Base-by-base conservation (phyloP, 2,329 filamentous ascomycete genomes). In the Chaetomium sp. region DNA sequence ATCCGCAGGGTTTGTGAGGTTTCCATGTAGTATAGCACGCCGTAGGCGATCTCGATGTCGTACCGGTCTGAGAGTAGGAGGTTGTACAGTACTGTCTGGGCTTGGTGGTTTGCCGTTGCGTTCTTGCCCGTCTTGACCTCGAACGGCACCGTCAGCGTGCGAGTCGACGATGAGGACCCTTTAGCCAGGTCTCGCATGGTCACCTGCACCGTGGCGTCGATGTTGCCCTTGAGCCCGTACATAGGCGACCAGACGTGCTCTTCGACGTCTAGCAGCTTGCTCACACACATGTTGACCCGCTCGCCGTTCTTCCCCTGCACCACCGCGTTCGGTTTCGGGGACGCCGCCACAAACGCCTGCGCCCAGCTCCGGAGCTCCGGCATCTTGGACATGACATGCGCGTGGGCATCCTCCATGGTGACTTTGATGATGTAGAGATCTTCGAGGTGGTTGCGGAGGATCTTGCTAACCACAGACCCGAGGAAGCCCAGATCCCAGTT, bases 191-290 rank as follows among this genome's bases (percentile, higher is more conserved):
- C 88, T 54, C 82, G 76, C 76, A 96, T 88, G 0, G 81, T 83
- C 12, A 94, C 87, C 72, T 99, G 89, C 1, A 99, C 88, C 0
- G 94, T 97, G 34, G 94, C 94, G 72, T 99, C 94, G 57, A 99
- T 94, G 64, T 97, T 99, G 35, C 94, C 94, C 70, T 99, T 99
- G 12, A 99, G 77, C 0, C 94, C 94, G 68, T 95, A 99, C 83
- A 91, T 92, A 0, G 94, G 94, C 6, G 92, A 97, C 94, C 94
- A 99, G 34, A 99, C 85, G 67, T 97, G 94, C 70, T 99, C 94
- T 69, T 99, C 94, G 8, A 99, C 89, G 67, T 97, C 94, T 11
- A 99, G 85, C 34, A 99, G 77, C 68, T 97, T 99, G 66, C 86
- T 95, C 63, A 99, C 85, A 63, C 88, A 91, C 80, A 97, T 86